Evolutionary conservation across 257 asterid genomes (phyloP).

Genomic region (Galeopsis tetrahit): DNA sequence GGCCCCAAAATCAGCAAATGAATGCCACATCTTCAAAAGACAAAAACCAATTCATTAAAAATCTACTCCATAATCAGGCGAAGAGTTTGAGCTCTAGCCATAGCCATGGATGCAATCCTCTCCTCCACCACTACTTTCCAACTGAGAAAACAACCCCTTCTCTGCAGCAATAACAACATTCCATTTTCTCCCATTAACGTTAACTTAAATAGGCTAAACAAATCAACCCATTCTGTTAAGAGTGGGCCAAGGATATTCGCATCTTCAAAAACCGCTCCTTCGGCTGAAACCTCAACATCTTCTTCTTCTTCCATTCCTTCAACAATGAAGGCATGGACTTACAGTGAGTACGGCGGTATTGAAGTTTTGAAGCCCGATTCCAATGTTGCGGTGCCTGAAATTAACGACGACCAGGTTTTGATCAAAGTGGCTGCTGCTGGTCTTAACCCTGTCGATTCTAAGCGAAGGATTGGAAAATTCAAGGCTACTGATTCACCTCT

Average conservation of each 20-base stretch:
- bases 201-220: conserved; percentile 28
- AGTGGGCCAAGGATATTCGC: conserved; percentile 44
- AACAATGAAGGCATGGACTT: conserved; percentile 86
- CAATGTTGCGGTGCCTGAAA: conserved; percentile 61
- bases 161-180: conserved; percentile 28
- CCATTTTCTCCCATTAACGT: conserved; percentile 37
- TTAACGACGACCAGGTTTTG: conserved; percentile 78
- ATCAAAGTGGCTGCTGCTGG: conserved; percentile 88
- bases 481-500: conserved; percentile 95
- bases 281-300: conserved; percentile 47
- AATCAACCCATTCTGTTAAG: conserved; percentile 20
- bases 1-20: conserved; percentile 16
- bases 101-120: conserved; percentile 66
- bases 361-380: conserved; percentile 72
- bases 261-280: conserved; percentile 62
- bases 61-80: conserved; percentile 25
- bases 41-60: not conserved
- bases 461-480: conserved; percentile 76
- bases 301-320: conserved; percentile 56
- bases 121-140: conserved; percentile 67
- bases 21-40: conserved; percentile 34
- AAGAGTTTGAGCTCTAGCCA: conserved; percentile 42
- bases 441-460: conserved; percentile 87
- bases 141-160: conserved; percentile 40
- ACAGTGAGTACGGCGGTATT: conserved; percentile 74